These are phyloP conservation scores for Saccharomycopsis crataegensis DNA, from an alignment of 1,139 yeast species.

Conservation along the genomic window DNA sequence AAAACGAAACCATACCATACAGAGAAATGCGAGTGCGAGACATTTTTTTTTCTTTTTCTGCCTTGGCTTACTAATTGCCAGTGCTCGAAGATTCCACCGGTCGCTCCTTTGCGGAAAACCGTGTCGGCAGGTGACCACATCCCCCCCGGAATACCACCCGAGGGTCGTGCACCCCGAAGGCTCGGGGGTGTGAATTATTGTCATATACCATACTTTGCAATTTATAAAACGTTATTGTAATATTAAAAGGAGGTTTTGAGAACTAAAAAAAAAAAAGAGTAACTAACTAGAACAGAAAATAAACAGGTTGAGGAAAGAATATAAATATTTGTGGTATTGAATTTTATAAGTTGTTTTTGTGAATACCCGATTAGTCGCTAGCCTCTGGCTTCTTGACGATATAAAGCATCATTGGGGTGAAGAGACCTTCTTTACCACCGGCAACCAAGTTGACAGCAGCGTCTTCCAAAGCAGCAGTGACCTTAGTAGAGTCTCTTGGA, in stretches of 20 bases:
- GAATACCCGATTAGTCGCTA: slow-evolving; percentile 1
- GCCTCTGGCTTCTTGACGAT: slow-evolving; percentile 67
- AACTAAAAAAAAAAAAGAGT: background rate
- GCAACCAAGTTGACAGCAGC: slow-evolving; percentile 94
- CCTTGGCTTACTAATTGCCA: too few relatives aligned
- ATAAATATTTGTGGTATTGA: background rate
- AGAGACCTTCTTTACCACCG: slow-evolving; percentile 83
- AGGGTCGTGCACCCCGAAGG: too few relatives aligned
- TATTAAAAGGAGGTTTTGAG: too few relatives aligned
- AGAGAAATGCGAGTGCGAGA: too few relatives aligned
- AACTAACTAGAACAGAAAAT: background rate
- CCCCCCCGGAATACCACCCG: too few relatives aligned
- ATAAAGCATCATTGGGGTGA: slow-evolving; percentile 95
- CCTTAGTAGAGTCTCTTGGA: slow-evolving; percentile 89
- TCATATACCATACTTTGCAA: too few relatives aligned
- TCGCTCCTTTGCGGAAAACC: too few relatives aligned
- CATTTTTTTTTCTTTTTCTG: too few relatives aligned
- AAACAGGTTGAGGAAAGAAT: background rate
- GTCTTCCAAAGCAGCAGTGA: slow-evolving; percentile 87
- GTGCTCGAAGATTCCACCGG: too few relatives aligned
- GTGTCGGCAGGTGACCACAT: too few relatives aligned
- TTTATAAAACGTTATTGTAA: too few relatives aligned
- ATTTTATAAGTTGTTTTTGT: background rate
- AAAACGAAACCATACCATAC: background rate
- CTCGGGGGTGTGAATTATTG: too few relatives aligned